These are phyloP conservation scores for Tephrocybe rancida DNA, from an alignment of 768 basidiomycete species.

Conservation along the genomic window DNA sequence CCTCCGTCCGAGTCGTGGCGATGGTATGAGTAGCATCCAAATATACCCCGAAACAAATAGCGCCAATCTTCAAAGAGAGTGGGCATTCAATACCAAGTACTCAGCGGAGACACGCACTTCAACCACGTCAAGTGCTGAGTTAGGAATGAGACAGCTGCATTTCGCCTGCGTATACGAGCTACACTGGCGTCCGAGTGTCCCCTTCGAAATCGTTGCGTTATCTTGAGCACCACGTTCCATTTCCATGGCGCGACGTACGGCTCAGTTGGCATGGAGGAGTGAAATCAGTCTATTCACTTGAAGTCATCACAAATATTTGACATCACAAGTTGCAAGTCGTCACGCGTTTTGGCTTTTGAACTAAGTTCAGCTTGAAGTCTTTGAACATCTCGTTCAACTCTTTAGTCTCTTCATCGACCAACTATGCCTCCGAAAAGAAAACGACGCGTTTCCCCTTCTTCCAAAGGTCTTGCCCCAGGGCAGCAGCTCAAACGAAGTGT, in stretches of 20 bases:
- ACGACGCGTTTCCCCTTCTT: conserved; percentile 45
- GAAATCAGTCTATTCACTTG: not conserved
- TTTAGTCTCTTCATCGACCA: not conserved
- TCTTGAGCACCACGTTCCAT: conserved; percentile 16
- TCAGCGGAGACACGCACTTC: conserved; percentile 31
- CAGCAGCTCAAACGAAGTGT: conserved; percentile 63
- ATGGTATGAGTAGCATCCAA: conserved; percentile 87
- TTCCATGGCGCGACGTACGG: conserved; percentile 7
- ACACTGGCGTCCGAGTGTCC: conserved; percentile 29
- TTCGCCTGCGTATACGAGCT: conserved; percentile 49
- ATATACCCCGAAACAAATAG: conserved; percentile 69
- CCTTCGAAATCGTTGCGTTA: conserved; percentile 24
- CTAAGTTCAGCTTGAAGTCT: not conserved
- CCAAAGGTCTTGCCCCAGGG: conserved; percentile 60
- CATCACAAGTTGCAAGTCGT: conserved; percentile 6
- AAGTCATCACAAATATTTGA: not conserved
- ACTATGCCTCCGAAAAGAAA: conserved; percentile 63
- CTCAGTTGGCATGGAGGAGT: conserved; percentile 2
- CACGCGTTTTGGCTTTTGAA: not conserved
- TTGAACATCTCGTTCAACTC: conserved; percentile 9
- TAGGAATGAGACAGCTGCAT: conserved; percentile 34
- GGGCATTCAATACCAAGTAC: conserved; percentile 3
- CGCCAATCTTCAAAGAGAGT: conserved; percentile 40
- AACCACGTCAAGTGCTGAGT: conserved; percentile 35
- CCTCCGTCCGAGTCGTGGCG: conserved; percentile 57